These are phyloP conservation scores for Volvox africanus DNA, from an alignment of 139 green algal species.

Conservation along the genomic window DNA sequence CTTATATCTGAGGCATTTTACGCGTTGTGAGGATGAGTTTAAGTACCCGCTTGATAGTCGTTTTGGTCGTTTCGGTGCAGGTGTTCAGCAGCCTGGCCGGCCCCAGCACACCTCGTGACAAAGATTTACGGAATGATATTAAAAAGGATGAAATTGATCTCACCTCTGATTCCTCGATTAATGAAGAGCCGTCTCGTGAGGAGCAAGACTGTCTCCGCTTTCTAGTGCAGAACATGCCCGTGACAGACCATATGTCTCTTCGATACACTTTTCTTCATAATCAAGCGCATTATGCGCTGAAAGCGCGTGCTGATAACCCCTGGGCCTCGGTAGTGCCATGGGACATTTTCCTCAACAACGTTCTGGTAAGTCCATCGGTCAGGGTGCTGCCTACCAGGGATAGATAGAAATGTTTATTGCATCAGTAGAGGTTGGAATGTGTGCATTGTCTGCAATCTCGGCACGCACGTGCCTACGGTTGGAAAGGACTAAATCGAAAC, in stretches of 20 bases:
- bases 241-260: neutral
- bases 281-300: conserved; percentile 29
- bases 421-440: neutral
- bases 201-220: neutral
- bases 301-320: conserved; percentile 33
- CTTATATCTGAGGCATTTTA: no score
- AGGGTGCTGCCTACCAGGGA: neutral
- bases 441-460: neutral
- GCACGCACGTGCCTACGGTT: neutral
- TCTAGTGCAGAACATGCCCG: neutral
- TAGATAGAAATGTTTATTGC: no score
- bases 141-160: neutral
- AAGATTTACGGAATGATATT: neutral
- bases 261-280: neutral
- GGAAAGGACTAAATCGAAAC: neutral
- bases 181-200: neutral
- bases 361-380: conserved; percentile 40
- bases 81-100: neutral
- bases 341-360: conserved; percentile 61
- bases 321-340: conserved; percentile 56
- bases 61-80: neutral
- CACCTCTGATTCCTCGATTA: neutral
- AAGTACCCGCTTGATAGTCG: neutral
- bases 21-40: neutral
- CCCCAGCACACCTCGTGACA: neutral